Conservation (phyloP, 768 basidiomycete genomes). For the Leccinum obscurum region DNA sequence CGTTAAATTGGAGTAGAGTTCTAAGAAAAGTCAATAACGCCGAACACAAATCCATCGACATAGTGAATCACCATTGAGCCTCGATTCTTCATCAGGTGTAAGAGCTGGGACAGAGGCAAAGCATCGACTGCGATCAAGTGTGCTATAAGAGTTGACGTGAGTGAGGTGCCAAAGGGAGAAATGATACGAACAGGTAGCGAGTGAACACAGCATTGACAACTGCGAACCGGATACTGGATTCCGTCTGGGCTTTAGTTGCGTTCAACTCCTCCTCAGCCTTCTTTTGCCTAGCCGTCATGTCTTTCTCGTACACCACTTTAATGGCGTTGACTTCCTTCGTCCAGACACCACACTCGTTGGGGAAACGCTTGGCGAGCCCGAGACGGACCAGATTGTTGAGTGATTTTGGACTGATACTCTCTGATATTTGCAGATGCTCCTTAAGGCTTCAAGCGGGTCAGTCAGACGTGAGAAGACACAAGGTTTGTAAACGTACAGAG, state of each 20-base stretch:
- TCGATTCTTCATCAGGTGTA: slow-evolving; percentile 14
- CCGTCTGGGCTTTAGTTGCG: slow-evolving; percentile 12
- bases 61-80: slow-evolving; percentile 10
- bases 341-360: slow-evolving; percentile 28
- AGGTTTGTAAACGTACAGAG: slow-evolving; percentile 21
- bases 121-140: slow-evolving; percentile 20
- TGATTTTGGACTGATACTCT: slow-evolving; percentile 23
- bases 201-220: slow-evolving; percentile 30
- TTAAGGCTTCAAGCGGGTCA: slow-evolving; percentile 20
- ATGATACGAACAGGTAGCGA: slow-evolving; percentile 20
- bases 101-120: slow-evolving; percentile 14
- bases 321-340: slow-evolving; percentile 15
- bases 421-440: slow-evolving; percentile 29
- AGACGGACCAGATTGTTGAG: slow-evolving; percentile 30
- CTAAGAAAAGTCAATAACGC: slow-evolving; percentile 7
- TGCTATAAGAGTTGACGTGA: slow-evolving; percentile 8
- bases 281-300: slow-evolving; percentile 11
- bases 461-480: not conserved
- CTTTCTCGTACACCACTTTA: not conserved
- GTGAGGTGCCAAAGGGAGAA: not conserved
- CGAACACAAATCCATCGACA: not conserved
- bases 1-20: slow-evolving; percentile 17
- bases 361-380: slow-evolving; percentile 35
- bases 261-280: slow-evolving; percentile 13
- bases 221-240: slow-evolving; percentile 25